These are phyloP conservation scores for Blastocystis sp. DNA, from an alignment of 352 stramenopile genomes.

Conservation along the genomic window DNA sequence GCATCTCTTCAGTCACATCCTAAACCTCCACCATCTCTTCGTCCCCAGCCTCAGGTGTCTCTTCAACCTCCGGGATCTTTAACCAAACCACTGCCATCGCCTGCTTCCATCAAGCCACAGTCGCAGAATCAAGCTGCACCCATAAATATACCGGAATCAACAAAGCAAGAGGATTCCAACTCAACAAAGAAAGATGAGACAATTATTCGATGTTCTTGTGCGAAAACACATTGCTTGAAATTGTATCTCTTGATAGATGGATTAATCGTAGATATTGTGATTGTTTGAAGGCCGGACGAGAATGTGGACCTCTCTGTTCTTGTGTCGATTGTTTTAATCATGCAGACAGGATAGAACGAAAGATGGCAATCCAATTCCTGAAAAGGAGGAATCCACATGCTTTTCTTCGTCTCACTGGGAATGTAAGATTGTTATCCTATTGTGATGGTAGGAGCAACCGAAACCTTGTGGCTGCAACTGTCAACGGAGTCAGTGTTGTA, in stretches of 20 bases:
- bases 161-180: too few species aligned
- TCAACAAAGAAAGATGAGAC: background rate
- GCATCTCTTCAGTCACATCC: too few species aligned
- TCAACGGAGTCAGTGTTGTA: background rate
- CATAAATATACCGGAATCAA: too few species aligned
- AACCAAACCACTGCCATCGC: too few species aligned
- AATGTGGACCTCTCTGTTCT: background rate
- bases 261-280: constrained; percentile 11
- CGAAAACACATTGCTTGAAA: constrained; percentile 5
- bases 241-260: background rate
- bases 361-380: background rate
- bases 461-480: background rate
- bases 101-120: too few species aligned
- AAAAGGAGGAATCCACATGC: background rate
- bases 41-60: too few species aligned
- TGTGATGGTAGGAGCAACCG: background rate
- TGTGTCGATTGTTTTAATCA: constrained; percentile 1
- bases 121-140: too few species aligned
- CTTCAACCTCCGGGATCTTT: too few species aligned
- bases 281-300: background rate
- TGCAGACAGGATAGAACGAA: background rate
- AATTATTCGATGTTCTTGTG: background rate
- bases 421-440: background rate
- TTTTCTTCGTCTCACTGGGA: background rate
- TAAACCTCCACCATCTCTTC: too few species aligned